Evolutionary conservation across 192 early-diverging fungal genomes (phyloP).

Genomic region (Coemansia interrupta): DNA sequence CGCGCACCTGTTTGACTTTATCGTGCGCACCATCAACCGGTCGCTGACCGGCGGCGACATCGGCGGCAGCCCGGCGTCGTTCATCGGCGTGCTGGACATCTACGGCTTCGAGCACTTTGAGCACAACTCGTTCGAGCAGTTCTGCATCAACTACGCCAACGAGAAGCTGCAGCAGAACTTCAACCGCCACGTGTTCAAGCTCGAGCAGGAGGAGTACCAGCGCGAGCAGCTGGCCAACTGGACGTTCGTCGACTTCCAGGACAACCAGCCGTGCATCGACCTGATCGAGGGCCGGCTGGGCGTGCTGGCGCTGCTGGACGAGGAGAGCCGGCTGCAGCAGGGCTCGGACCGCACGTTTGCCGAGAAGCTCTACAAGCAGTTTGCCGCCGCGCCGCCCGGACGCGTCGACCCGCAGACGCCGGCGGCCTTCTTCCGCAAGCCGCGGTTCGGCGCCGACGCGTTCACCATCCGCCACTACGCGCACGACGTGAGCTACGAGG

Average conservation of each 20-base stretch:
- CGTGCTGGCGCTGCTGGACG: constrained; percentile 92
- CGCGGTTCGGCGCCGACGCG: constrained; percentile 78
- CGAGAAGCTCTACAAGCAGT: constrained; percentile 86
- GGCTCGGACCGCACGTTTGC: constrained; percentile 82
- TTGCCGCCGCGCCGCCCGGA: constrained; percentile 33
- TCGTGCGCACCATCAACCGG: constrained; percentile 84
- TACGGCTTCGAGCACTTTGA: constrained; percentile 99
- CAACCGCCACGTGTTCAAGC: constrained; percentile 97
- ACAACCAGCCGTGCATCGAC: constrained; percentile 98
- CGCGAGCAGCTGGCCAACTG: constrained; percentile 89
- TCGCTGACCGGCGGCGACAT: constrained; percentile 56
- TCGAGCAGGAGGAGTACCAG: constrained; percentile 98
- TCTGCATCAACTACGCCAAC: constrained; percentile 96
- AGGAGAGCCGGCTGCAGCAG: constrained; percentile 83
- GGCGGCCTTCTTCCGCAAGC: constrained; percentile 72
- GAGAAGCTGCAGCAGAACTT: constrained; percentile 99
- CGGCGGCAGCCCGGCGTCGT: constrained; percentile 51
- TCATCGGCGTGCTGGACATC: constrained; percentile 99
- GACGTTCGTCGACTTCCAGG: constrained; percentile 98
- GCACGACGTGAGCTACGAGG: constrained; percentile 87
- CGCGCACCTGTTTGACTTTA: constrained; percentile 92
- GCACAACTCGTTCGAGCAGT: constrained; percentile 99
- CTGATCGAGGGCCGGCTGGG: constrained; percentile 95
- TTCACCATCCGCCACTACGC: constrained; percentile 98
- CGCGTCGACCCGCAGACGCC: constrained; percentile 18